Percentiles rank a stretch among this genome's conserved stretches.
Conservation (phyloP, 2,329 filamentous ascomycete genomes). For the Cadophora sp. region DNA sequence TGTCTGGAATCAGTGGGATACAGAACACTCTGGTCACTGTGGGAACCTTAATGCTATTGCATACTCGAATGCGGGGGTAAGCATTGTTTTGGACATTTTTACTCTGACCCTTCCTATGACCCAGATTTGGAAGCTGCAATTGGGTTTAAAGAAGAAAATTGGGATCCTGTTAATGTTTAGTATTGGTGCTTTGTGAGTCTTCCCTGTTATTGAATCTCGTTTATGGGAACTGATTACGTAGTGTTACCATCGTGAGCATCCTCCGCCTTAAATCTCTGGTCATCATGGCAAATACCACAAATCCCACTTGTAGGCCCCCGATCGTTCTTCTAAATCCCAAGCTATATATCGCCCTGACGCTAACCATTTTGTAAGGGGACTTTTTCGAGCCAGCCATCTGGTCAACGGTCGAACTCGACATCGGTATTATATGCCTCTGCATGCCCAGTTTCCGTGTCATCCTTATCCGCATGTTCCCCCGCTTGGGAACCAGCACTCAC, state of each 20-base stretch:
- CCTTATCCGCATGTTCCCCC: slow-evolving; percentile 24
- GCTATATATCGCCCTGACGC: too few species aligned
- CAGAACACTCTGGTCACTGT: slow-evolving; percentile 54
- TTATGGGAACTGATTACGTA: too few species aligned
- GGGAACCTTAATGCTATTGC: slow-evolving; percentile 55
- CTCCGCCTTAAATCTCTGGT: slow-evolving; percentile 36
- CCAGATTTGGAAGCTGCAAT: slow-evolving; percentile 50
- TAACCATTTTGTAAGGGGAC: too few species aligned
- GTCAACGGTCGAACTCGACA: slow-evolving; percentile 35
- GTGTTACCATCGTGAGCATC: slow-evolving; percentile 36
- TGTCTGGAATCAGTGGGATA: slow-evolving; percentile 61
- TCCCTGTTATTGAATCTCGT: too few species aligned
- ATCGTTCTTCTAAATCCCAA: too few species aligned
- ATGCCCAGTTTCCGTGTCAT: slow-evolving; percentile 35
- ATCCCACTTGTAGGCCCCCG: slow-evolving; percentile 34
- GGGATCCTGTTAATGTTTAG: slow-evolving; percentile 58
- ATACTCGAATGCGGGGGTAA: slow-evolving; percentile 53
- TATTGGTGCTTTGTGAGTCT: slow-evolving; percentile 52
- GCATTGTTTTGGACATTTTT: slow-evolving; percentile 58
- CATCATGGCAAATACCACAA: slow-evolving; percentile 29
- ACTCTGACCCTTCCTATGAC: slow-evolving; percentile 58
- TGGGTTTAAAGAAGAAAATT: slow-evolving; percentile 56
- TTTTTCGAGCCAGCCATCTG: slow-evolving; percentile 30
- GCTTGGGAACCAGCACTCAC: background rate
- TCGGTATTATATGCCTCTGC: slow-evolving; percentile 39